Percentiles rank a stretch among this genome's conserved stretches.
Conservation (phyloP, 192 early-diverging fungal genomes). For the Rhizophagus prolifer region DNA sequence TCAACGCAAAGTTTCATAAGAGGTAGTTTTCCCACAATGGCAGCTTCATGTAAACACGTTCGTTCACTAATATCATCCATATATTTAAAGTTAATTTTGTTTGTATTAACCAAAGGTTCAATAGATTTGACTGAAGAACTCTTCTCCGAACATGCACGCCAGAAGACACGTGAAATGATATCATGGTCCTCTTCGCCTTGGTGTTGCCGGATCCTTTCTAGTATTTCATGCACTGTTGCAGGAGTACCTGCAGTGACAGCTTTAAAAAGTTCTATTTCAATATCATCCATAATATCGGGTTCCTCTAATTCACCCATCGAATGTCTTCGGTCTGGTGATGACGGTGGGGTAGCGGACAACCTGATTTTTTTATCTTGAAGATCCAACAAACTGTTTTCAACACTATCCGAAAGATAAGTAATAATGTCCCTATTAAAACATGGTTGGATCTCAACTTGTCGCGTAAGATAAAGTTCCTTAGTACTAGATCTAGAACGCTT, state of each 20-base stretch:
- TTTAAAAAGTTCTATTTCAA: conserved; percentile 59
- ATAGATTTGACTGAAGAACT: conserved; percentile 49
- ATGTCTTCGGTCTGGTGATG: conserved; percentile 33
- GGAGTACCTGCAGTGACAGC: conserved; percentile 46
- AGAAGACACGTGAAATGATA: conserved; percentile 70
- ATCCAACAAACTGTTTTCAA: conserved; percentile 73
- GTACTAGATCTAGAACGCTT: conserved; percentile 96
- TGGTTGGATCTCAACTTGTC: conserved; percentile 97
- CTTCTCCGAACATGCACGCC: conserved; percentile 64
- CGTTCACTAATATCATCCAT: conserved; percentile 93
- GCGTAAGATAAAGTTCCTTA: conserved; percentile 95
- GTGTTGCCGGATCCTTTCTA: conserved; percentile 46
- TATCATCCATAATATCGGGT: conserved; percentile 53
- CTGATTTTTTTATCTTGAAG: conserved; percentile 61
- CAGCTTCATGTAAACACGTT: conserved; percentile 86
- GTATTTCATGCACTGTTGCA: conserved; percentile 50
- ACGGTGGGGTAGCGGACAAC: conserved; percentile 32
- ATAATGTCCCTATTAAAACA: conserved; percentile 95
- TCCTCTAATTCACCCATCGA: conserved; percentile 34
- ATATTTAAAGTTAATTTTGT: conserved; percentile 74
- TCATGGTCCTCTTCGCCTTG: conserved; percentile 55
- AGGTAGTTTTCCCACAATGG: conserved; percentile 74
- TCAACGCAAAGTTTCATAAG: conserved; percentile 62
- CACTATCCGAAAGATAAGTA: conserved; percentile 85
- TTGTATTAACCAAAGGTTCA: conserved; percentile 62